These are phyloP conservation scores for Azolla pinnata DNA, from an alignment of 75 land plant genomes.

Conservation along the genomic window DNA sequence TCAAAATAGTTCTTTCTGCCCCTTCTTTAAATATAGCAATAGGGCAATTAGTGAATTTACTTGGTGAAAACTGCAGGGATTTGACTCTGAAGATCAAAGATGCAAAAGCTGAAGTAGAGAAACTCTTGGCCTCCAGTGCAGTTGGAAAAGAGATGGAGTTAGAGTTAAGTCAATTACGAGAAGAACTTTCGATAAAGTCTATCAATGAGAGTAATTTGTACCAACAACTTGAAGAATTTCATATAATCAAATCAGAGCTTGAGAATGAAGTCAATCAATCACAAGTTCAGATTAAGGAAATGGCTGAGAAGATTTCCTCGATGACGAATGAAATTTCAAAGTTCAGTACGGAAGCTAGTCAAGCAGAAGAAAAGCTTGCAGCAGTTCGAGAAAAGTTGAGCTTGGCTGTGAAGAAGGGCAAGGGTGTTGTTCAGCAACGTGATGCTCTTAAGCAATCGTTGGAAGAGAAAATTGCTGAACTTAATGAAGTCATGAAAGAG, in stretches of 20 bases:
- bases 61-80: slow-evolving; percentile 22
- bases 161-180: not conserved
- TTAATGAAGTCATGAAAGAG: slow-evolving; percentile 28
- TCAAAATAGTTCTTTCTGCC: not conserved
- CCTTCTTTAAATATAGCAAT: not conserved
- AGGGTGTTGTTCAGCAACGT: slow-evolving; percentile 75
- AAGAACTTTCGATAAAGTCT: not conserved
- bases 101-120: not conserved
- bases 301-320: slow-evolving; percentile 26
- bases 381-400: slow-evolving; percentile 73
- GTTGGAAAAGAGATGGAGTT: not conserved
- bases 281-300: slow-evolving; percentile 19
- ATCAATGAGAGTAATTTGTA: not conserved
- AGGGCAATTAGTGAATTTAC: slow-evolving; percentile 26
- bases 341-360: slow-evolving; percentile 24
- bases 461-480: slow-evolving; percentile 37
- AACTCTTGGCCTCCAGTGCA: not conserved
- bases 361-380: slow-evolving; percentile 65
- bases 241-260: slow-evolving; percentile 11
- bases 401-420: slow-evolving; percentile 87
- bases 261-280: slow-evolving; percentile 34
- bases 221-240: slow-evolving; percentile 12
- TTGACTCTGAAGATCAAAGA: slow-evolving; percentile 6
- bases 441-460: slow-evolving; percentile 63
- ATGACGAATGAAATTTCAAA: slow-evolving; percentile 24